Conservation (phyloP, 371 early-diverging fungal species). For the Syncephalis plumigaleata region DNA sequence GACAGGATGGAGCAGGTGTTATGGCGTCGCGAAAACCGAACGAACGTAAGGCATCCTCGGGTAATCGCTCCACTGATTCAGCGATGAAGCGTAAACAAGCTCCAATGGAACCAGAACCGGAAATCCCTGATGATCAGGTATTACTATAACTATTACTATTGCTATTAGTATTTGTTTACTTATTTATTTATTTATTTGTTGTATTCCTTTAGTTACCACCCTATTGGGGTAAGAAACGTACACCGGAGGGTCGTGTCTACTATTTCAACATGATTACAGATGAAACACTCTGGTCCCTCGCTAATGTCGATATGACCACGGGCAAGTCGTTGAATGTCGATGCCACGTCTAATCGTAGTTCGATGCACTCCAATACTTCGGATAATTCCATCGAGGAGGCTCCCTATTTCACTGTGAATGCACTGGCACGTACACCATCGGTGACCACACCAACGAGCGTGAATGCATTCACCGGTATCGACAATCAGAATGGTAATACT, state of each 20-base stretch:
- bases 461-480: background rate
- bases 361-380: slow-evolving; percentile 10
- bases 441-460: slow-evolving; percentile 3
- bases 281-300: slow-evolving; percentile 41
- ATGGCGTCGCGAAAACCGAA: no score
- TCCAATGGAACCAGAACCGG: slow-evolving; percentile 1
- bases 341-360: slow-evolving; percentile 12
- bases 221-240: slow-evolving; percentile 32
- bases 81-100: background rate
- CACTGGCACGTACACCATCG: slow-evolving; percentile 12
- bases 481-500: no score
- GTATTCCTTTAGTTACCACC: slow-evolving; percentile 22
- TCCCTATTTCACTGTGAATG: background rate
- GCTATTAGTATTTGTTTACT: background rate
- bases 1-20: no score
- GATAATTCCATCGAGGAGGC: background rate
- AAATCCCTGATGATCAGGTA: background rate
- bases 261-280: slow-evolving; percentile 55
- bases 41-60: no score
- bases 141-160: background rate
- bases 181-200: no score
- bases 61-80: no score
- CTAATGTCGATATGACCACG: slow-evolving; percentile 10
- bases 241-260: slow-evolving; percentile 43
- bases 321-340: slow-evolving; percentile 10